Evolutionary conservation across 768 basidiomycete genomes (phyloP).

Genomic region (Suillus lakei): DNA sequence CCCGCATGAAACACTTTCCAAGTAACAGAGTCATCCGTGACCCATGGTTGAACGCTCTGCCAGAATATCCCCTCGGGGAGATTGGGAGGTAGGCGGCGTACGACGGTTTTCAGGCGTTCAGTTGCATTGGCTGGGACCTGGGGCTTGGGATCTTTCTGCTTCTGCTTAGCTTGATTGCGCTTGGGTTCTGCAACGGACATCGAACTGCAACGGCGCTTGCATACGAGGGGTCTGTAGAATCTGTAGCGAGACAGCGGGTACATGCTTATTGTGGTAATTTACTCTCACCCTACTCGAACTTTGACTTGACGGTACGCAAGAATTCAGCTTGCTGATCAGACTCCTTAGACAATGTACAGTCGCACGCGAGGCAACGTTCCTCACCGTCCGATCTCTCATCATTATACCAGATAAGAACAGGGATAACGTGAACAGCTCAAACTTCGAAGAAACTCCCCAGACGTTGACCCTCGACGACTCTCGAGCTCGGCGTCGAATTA

Average conservation of each 20-base stretch:
- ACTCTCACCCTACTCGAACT: not conserved
- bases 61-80: constrained; percentile 94
- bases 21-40: constrained; percentile 67
- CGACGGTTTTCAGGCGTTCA: constrained; percentile 84
- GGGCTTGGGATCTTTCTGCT: constrained; percentile 37
- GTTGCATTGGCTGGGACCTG: constrained; percentile 35
- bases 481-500: not conserved
- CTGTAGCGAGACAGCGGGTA: not conserved
- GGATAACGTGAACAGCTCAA: too few species aligned
- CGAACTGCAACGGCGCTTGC: constrained; percentile 8
- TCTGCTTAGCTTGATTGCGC: constrained; percentile 27
- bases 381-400: not conserved
- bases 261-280: not conserved
- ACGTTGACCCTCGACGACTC: not conserved
- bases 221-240: not conserved
- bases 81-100: constrained; percentile 88
- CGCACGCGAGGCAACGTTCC: too few species aligned
- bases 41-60: constrained; percentile 88
- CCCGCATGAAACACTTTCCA: constrained; percentile 75
- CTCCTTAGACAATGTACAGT: not conserved
- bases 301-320: too few species aligned
- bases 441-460: too few species aligned
- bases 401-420: not conserved
- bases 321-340: not conserved
- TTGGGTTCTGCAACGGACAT: constrained; percentile 28